These are phyloP conservation scores for Phytophthora aleatoria DNA, from an alignment of 352 stramenopile genomes.

Conservation along the genomic window DNA sequence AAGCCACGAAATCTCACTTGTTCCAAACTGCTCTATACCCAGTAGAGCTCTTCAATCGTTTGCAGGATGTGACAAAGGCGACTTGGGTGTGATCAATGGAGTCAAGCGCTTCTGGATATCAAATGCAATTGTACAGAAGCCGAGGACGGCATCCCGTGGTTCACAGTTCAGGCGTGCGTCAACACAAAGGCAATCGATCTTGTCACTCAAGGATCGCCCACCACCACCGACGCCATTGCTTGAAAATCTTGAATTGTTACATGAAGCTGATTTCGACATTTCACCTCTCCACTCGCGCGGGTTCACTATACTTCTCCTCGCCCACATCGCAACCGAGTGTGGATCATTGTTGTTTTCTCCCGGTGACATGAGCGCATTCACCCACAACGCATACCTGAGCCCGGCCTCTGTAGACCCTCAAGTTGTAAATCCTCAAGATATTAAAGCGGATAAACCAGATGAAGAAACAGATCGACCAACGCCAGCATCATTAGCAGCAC, in stretches of 20 bases:
- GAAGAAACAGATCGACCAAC: constrained; percentile 2
- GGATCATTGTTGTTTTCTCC: constrained; percentile 67
- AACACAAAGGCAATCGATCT: constrained; percentile 19
- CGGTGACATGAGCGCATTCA: constrained; percentile 62
- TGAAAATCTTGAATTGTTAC: constrained; percentile 43
- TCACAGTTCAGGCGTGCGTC: constrained; percentile 2
- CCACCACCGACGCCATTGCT: constrained; percentile 17
- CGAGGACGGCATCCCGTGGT: constrained; percentile 9
- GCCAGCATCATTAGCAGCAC: not conserved
- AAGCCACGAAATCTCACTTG: constrained; percentile 61
- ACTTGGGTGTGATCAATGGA: constrained; percentile 60
- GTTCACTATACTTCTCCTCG: constrained; percentile 46
- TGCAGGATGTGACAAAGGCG: constrained; percentile 20
- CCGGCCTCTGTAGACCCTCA: not conserved
- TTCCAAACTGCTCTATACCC: constrained; percentile 24
- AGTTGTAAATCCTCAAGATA: not conserved
- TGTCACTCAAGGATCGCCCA: constrained; percentile 10
- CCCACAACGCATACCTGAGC: constrained; percentile 43
- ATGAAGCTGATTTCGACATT: constrained; percentile 44
- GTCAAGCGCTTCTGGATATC: constrained; percentile 40
- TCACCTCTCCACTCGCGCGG: constrained; percentile 45
- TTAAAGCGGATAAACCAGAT: not conserved
- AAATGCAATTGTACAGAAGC: constrained; percentile 9
- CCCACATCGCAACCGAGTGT: constrained; percentile 56
- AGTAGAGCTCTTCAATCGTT: constrained; percentile 7